phyloP scores from a whole-genome alignment of 768 basidiomycete species.

The Dacryopinax spathularia region DNA sequence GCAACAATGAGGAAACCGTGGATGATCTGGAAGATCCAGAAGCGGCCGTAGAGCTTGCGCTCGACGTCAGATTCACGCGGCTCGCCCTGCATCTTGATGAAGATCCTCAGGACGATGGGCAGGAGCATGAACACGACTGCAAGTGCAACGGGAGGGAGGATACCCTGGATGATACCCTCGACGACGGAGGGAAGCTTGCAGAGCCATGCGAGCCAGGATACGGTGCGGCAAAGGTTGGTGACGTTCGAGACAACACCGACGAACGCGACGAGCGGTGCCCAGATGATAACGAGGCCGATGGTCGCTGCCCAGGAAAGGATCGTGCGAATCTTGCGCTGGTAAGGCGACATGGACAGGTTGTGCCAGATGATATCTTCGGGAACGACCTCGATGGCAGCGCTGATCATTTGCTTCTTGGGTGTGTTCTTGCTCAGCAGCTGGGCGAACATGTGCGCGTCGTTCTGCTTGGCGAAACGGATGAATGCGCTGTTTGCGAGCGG shows the following conservation, averaged over 20 bases:
- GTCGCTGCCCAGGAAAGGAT: conserved; percentile 62
- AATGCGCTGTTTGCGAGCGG: conserved; percentile 50
- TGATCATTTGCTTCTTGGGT: conserved; percentile 60
- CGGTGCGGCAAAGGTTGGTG: conserved; percentile 45
- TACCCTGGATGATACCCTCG: conserved; percentile 76
- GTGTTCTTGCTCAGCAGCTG: conserved; percentile 64
- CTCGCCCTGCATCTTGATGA: conserved; percentile 80
- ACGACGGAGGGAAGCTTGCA: conserved; percentile 50
- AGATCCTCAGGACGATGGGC: conserved; percentile 59
- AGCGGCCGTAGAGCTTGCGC: conserved; percentile 81
- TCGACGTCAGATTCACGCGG: conserved; percentile 74
- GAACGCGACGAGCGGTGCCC: conserved; percentile 72
- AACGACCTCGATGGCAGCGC: conserved; percentile 63
- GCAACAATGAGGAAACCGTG: conserved; percentile 91
- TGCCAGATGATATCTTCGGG: conserved; percentile 87
- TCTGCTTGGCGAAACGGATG: conserved; percentile 81
- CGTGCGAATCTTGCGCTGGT: conserved; percentile 57
- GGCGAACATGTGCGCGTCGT: conserved; percentile 77
- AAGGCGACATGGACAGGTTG: conserved; percentile 79
- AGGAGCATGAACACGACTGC: conserved; percentile 86
- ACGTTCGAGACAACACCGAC: conserved; percentile 81
- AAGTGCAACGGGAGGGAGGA: conserved; percentile 73
- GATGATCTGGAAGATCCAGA: conserved; percentile 81
- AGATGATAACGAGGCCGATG: conserved; percentile 65
- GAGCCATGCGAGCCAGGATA: conserved; percentile 71